Base-by-base conservation (phyloP, 352 stramenopile species). In the Plasmopara halstedii region DNA sequence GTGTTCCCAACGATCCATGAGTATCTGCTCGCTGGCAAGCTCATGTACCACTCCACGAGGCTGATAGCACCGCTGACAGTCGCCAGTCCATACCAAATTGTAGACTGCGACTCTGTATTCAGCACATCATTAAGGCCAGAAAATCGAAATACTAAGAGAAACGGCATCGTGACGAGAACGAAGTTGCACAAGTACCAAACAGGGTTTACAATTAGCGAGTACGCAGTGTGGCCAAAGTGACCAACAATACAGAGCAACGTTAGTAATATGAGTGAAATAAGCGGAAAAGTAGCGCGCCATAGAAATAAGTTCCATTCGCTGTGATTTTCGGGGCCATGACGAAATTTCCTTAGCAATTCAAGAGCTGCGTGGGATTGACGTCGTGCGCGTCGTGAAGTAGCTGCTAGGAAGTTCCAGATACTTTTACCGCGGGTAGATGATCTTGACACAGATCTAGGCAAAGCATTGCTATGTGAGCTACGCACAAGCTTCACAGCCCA, bases 111-210 rank as follows among this genome's bases (percentile, higher is more conserved):
- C 9, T 64, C 46, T 45, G 23, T 26, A 6, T 54, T 52, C 13
- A 5, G 11, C 17, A 11, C 21, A 2, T 35, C 31, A 17, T 79
- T 50, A 0, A 82, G 47, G 18, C 59, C 50, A 2, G 66, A 56
- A 52, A 87, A 93, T 11, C 71, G 67, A 43, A 85, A 90, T 13
- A 93, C 66, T 21, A 90, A 45, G 34, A 83, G 47, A 45, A 89
- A 93, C 9, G 81, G 81, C 41, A 80, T 70, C n/a, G 72, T 64
- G 8, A 87, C 64, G 4, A 93, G 64, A 34, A 70, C 48, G 20
- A 88, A 70, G 43, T 85, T 86, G 53, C 72, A 77, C 39, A 85
- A 72, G 52, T 87, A 93, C 81, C 81, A 93, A 4, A 88, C 60
- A 0, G 76, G 68, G 10, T 68, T 82, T 19, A 87, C 76, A n/a